These are phyloP conservation scores for Paragyromitra xinjiangensis DNA, from an alignment of 495 filamentous ascomycete genomes.

Conservation along the genomic window DNA sequence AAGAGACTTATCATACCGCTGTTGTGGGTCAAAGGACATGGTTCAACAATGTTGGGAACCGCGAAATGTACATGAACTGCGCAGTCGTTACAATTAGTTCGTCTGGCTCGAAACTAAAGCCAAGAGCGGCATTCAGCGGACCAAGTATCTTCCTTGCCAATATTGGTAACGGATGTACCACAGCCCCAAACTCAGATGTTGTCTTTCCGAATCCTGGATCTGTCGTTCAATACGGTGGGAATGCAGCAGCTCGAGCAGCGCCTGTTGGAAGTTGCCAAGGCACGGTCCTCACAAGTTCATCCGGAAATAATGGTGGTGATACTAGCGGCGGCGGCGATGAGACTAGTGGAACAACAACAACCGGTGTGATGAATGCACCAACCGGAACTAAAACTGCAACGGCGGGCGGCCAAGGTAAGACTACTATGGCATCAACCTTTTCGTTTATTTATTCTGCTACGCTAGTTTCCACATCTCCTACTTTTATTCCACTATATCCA, in stretches of 20 bases:
- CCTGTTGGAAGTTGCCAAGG: slow-evolving; percentile 49
- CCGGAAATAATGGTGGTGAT: slow-evolving; percentile 15
- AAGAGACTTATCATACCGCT: slow-evolving; percentile 14
- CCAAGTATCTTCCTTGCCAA: slow-evolving; percentile 74
- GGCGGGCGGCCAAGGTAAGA: slow-evolving; percentile 42
- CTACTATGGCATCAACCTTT: slow-evolving; percentile 35
- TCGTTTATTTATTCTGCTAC: slow-evolving; percentile 25
- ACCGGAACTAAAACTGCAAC: slow-evolving; percentile 18
- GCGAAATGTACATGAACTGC: slow-evolving; percentile 80
- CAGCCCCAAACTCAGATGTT: slow-evolving; percentile 62
- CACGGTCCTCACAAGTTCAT: slow-evolving; percentile 11
- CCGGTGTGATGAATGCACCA: slow-evolving; percentile 12
- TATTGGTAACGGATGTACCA: slow-evolving; percentile 66
- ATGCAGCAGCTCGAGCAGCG: slow-evolving; percentile 33
- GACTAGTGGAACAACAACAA: slow-evolving; percentile 1
- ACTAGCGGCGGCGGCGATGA: neutral
- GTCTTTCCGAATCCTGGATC: slow-evolving; percentile 70
- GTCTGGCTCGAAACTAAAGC: slow-evolving; percentile 51
- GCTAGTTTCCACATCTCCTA: slow-evolving; percentile 16
- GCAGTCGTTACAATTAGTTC: slow-evolving; percentile 67
- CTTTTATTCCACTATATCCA: slow-evolving; percentile 36
- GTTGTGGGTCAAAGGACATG: slow-evolving; percentile 65
- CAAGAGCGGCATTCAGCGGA: slow-evolving; percentile 59
- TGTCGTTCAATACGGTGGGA: slow-evolving; percentile 62
- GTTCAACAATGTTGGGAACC: slow-evolving; percentile 76